Evolutionary conservation across 108 stramenopile species (phyloP).

Genomic region (Parietichytrium sp.): DNA sequence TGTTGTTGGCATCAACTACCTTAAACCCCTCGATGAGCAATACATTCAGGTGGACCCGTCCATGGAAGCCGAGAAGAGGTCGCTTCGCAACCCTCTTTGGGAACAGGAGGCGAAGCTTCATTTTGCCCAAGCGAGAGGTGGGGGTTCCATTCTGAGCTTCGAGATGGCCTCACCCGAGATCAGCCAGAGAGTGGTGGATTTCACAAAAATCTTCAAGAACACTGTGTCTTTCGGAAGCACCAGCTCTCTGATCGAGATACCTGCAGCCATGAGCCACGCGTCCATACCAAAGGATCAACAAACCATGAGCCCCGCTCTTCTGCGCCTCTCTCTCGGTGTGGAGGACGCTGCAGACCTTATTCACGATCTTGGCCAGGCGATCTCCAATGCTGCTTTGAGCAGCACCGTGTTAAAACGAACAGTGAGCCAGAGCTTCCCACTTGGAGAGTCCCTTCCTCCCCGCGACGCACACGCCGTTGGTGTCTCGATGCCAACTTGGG

Average conservation of each 20-base stretch:
- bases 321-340: conserved; percentile 41
- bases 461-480: conserved; percentile 6
- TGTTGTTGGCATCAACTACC: conserved; percentile 36
- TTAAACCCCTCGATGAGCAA: conserved; percentile 17
- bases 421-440: not conserved
- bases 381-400: not conserved
- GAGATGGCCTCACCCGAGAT: conserved; percentile 45
- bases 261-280: conserved; percentile 57
- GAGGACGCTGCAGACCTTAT: conserved; percentile 40
- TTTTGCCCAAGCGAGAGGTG: conserved; percentile 49
- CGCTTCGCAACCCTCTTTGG: not conserved
- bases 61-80: not conserved
- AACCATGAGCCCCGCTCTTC: conserved; percentile 35
- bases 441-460: not conserved
- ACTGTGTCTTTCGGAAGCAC: conserved; percentile 60
- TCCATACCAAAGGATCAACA: conserved; percentile 55
- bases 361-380: conserved; percentile 27
- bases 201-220: conserved; percentile 58
- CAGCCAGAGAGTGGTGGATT: conserved; percentile 48
- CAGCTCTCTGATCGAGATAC: conserved; percentile 56
- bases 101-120: not conserved
- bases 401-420: not conserved
- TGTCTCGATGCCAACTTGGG: conserved; percentile 34
- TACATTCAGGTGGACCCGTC: not conserved
- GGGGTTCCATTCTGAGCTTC: conserved; percentile 57